Base-by-base conservation (phyloP, 768 basidiomycete species). In the Hygrophoropsis aurantiaca region DNA sequence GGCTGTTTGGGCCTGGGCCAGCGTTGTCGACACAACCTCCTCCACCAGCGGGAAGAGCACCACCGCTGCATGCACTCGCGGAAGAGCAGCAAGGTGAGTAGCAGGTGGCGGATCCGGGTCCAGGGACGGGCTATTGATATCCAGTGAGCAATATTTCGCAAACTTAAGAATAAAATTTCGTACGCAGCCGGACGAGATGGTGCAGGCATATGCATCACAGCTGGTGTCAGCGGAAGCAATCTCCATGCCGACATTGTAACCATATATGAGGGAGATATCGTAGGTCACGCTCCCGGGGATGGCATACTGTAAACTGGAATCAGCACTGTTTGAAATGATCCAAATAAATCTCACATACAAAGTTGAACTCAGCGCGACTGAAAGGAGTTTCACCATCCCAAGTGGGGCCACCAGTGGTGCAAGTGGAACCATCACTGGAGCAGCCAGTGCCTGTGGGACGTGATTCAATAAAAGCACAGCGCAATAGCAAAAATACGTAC, bases 231-330 rank as follows among this genome's bases (percentile, higher is more conserved):
- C 44, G 0, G 65, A 65, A 18, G 62, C 67, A 11, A 64, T 67
- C 39, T 67, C n/a, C 65, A 64, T 64, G 23, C 62, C 62, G 16
- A 67, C 62, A 11, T 67, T 67, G 47, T 64, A 64, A 0, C 62
- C 65, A 9, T 67, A 67, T 47, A 64, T 67, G 41, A 64, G 54
- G 16, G 62, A 67, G 19, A 67, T 66, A 24, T 67, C 65, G 20
- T 64, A 64, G 37, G 65, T 67, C 38, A 64, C 62, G 2, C 32
- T 35, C 5, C 62, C 62, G 2, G 62, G 54, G 11, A 59, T 55
- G 11, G 65, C 51, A 5, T 46, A 53, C 60, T 65, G 23, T 7
- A 16, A n/a, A 23, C 5, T 7, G 26, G 32, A 30, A 11, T 16
- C 16, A 10, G 26, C 27, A n/a, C n/a, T 26, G 1, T 20, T 26